phyloP scores from a whole-genome alignment of 495 filamentous ascomycete species.

The Astrocystis sublimbata region DNA sequence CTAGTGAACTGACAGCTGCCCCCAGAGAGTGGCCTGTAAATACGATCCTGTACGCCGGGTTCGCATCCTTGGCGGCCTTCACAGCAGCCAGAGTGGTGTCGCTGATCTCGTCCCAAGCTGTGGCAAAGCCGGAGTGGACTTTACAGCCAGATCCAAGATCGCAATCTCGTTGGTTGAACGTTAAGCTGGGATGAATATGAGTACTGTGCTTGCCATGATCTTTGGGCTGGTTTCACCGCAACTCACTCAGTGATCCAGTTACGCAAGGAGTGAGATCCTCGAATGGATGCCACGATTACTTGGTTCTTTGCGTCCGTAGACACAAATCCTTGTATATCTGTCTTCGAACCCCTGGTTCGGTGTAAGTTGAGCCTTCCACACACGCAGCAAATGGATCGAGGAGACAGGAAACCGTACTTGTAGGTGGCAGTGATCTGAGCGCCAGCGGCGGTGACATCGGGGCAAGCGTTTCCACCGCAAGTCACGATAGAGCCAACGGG shows the following conservation, averaged over 20 bases:
- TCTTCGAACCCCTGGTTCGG: constrained; percentile 47
- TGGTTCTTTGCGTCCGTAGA: constrained; percentile 62
- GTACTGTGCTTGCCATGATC: neutral
- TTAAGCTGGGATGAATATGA: constrained; percentile 22
- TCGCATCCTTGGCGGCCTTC: constrained; percentile 24
- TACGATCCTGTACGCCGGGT: constrained; percentile 57
- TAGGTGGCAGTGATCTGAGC: constrained; percentile 60
- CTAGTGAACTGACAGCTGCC: constrained; percentile 63
- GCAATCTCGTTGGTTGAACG: constrained; percentile 36
- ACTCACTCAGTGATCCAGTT: constrained; percentile 70
- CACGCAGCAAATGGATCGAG: constrained; percentile 8
- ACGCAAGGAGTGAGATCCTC: constrained; percentile 60
- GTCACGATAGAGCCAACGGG: constrained; percentile 51
- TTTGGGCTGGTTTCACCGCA: constrained; percentile 5
- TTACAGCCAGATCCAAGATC: constrained; percentile 35
- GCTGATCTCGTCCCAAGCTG: constrained; percentile 39
- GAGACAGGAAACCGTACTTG: constrained; percentile 46
- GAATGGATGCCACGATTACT: constrained; percentile 68
- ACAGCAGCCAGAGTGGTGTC: constrained; percentile 26
- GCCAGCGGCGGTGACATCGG: constrained; percentile 57
- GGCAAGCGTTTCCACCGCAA: constrained; percentile 63
- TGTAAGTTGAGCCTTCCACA: constrained; percentile 15
- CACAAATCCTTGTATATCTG: constrained; percentile 71
- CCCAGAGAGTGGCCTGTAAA: constrained; percentile 71
- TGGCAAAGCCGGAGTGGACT: constrained; percentile 43